Percentiles rank a stretch among this genome's conserved stretches.
phyloP scores from a whole-genome alignment of 768 basidiomycete species.

The Mycena olivaceomarginata region DNA sequence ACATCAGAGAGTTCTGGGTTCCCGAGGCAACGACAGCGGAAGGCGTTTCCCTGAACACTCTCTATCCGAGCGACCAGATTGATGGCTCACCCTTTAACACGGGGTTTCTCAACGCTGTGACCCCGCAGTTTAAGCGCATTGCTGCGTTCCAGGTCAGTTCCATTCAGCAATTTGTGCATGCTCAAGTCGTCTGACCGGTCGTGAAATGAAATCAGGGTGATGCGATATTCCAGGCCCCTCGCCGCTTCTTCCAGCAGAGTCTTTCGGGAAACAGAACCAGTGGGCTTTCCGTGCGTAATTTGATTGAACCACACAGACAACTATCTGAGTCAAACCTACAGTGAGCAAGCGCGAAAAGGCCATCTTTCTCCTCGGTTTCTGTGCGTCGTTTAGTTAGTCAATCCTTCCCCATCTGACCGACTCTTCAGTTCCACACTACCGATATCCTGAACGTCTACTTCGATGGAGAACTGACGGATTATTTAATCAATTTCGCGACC shows the following conservation, averaged over 20 bases:
- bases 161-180: no score
- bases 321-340: neutral
- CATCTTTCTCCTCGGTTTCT: neutral
- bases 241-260: slow-evolving; percentile 17
- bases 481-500: slow-evolving; percentile 58
- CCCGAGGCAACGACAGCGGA: neutral
- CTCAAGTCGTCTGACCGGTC: neutral
- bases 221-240: slow-evolving; percentile 2
- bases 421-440: neutral
- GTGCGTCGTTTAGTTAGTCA: slow-evolving; percentile 39
- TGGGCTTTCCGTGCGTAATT: slow-evolving; percentile 5
- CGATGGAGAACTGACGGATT: slow-evolving; percentile 55
- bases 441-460: slow-evolving; percentile 48
- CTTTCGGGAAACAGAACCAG: slow-evolving; percentile 1
- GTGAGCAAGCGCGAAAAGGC: neutral
- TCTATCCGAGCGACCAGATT: neutral
- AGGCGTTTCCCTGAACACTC: neutral
- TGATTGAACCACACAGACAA: neutral
- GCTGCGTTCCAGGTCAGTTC: neutral
- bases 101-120: neutral
- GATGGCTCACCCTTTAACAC: neutral
- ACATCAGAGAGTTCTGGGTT: neutral
- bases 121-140: neutral
- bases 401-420: neutral
- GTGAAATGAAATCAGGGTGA: neutral